A percentile compares a stretch with the other conserved stretches of the same genome.
Conservation (phyloP, 1,284 basidiomycete species). For the Cryptococcus sp. region DNA sequence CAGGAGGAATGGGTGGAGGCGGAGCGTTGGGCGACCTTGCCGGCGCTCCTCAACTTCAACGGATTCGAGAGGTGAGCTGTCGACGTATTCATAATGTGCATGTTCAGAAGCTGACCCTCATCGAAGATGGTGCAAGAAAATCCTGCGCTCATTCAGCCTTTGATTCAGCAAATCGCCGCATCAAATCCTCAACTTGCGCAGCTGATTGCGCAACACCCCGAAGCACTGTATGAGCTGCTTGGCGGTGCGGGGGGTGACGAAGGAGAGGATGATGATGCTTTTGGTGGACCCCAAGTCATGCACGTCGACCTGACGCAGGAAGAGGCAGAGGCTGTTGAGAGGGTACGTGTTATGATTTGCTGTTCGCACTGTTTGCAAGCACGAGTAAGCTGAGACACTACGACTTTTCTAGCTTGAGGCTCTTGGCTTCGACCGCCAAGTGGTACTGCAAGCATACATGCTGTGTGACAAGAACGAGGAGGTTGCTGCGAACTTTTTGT, state of each 20-base stretch:
- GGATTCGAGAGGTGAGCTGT: conserved; percentile 59
- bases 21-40: conserved; percentile 56
- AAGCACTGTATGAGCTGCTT: conserved; percentile 67
- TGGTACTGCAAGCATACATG: conserved; percentile 81
- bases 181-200: conserved; percentile 74
- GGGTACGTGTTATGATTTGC: conserved; percentile 60
- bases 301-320: conserved; percentile 70
- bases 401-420: conserved; percentile 66
- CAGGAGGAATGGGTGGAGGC: conserved; percentile 40
- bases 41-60: conserved; percentile 65
- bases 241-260: conserved; percentile 54
- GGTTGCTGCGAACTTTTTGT: conserved; percentile 86
- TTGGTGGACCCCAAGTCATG: conserved; percentile 65
- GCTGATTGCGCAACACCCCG: conserved; percentile 67
- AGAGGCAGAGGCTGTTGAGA: conserved; percentile 79
- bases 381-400: neutral
- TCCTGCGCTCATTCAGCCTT: conserved; percentile 71
- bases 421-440: conserved; percentile 79
- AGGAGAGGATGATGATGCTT: conserved; percentile 57
- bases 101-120: conserved; percentile 2
- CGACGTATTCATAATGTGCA: neutral
- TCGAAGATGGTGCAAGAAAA: conserved; percentile 67
- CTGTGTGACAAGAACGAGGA: conserved; percentile 94
- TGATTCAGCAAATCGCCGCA: conserved; percentile 77
- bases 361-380: neutral